Percentiles rank a stretch among this genome's conserved stretches.
phyloP scores from a whole-genome alignment of 192 early-diverging fungal species.

The Lobosporangium transversale region DNA sequence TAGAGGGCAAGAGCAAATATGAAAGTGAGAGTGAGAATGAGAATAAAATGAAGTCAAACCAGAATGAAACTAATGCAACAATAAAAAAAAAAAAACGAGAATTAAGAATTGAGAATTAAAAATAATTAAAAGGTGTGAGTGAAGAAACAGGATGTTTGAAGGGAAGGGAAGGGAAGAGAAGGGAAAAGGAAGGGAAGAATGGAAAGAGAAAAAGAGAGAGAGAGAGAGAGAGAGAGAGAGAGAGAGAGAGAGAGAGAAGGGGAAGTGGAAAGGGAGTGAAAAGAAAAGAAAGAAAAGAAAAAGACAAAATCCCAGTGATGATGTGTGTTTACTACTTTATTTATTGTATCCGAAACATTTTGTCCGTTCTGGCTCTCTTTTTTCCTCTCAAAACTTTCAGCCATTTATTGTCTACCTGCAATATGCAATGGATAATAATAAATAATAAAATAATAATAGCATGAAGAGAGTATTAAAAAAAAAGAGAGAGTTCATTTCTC shows the following conservation, averaged over 20 bases:
- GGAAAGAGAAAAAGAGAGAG: background rate
- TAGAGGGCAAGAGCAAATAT: background rate
- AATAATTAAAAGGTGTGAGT: background rate
- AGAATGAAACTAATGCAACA: too few species aligned
- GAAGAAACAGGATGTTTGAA: constrained; percentile 3
- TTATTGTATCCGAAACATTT: too few species aligned
- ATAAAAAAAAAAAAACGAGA: constrained; percentile 1
- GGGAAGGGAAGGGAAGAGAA: background rate
- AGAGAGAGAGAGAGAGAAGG: constrained; percentile 2
- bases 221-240: background rate
- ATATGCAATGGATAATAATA: too few species aligned
- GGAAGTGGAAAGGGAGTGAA: background rate
- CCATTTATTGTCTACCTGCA: too few species aligned
- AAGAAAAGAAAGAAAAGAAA: background rate
- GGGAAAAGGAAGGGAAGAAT: background rate
- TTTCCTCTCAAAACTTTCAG: too few species aligned
- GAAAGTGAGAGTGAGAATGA: constrained; percentile 9
- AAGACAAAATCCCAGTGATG: too few species aligned
- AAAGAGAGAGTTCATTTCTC: too few species aligned
- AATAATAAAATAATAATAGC: too few species aligned
- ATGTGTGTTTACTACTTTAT: too few species aligned
- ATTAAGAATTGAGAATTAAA: background rate
- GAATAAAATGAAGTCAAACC: constrained; percentile 11
- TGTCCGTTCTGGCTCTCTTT: too few species aligned
- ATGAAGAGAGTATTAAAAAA: too few species aligned